These are phyloP conservation scores for Hypoxylon trugodes DNA, from an alignment of 495 filamentous ascomycete species.

Conservation along the genomic window DNA sequence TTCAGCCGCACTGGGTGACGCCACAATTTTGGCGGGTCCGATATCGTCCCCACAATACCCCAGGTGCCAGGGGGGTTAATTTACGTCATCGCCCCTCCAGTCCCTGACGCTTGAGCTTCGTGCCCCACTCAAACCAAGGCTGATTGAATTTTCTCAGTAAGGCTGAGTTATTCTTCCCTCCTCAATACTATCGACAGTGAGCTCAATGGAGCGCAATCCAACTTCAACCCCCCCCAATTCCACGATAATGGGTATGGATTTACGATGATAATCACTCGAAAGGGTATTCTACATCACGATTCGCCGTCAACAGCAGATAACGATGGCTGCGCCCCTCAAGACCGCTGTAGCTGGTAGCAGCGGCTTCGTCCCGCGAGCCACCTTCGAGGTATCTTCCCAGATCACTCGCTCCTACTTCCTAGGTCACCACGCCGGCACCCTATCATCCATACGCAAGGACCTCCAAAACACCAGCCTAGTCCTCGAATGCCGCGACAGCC, in stretches of 20 bases:
- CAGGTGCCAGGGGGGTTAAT: background rate
- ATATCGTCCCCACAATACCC: conserved; percentile 4
- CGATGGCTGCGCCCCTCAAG: conserved; percentile 32
- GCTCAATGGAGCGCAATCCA: conserved; percentile 9
- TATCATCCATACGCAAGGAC: conserved; percentile 83
- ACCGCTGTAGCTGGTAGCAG: conserved; percentile 26
- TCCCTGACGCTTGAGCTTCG: conserved; percentile 2
- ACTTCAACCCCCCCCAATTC: background rate
- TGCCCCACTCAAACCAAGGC: conserved; percentile 26
- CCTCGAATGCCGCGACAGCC: conserved; percentile 94
- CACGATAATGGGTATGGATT: background rate
- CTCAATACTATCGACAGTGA: background rate
- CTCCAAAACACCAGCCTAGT: conserved; percentile 85
- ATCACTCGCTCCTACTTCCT: conserved; percentile 94
- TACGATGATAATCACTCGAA: conserved; percentile 21
- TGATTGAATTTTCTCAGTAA: conserved; percentile 13
- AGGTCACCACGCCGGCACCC: conserved; percentile 89
- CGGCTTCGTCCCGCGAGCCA: conserved; percentile 74
- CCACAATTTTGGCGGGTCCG: conserved; percentile 18
- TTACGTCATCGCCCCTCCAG: conserved; percentile 32
- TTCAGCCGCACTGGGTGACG: conserved; percentile 26
- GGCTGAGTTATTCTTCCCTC: conserved; percentile 7
- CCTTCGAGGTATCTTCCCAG: conserved; percentile 68
- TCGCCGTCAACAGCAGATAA: background rate
- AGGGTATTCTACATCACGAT: background rate